phyloP scores from a whole-genome alignment of 208 protist genomes.

The Trypanosoma brucei region DNA sequence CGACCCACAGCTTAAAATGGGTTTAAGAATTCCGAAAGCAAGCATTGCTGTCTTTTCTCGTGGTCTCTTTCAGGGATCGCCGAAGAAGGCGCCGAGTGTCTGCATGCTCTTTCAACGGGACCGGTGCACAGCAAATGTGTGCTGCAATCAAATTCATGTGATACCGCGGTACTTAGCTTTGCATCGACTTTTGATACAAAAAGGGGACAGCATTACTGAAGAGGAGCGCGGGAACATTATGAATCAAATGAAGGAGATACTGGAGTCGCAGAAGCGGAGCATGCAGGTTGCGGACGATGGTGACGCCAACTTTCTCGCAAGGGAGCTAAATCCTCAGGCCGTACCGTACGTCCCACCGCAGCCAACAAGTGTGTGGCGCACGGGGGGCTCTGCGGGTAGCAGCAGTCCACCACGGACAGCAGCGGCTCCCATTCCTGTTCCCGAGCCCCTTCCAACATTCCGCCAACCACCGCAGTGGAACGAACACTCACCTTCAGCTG shows the following conservation, averaged over 20 bases:
- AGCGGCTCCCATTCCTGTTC: neutral
- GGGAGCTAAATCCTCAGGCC: conserved; percentile 26
- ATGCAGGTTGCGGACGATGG: conserved; percentile 3
- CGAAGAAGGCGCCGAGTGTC: conserved; percentile 68
- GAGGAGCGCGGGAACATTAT: conserved; percentile 17
- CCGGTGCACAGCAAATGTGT: conserved; percentile 70
- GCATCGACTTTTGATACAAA: conserved; percentile 12
- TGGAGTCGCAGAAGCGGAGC: conserved; percentile 22
- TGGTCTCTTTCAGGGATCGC: conserved; percentile 74
- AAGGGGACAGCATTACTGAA: conserved; percentile 2
- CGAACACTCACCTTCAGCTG: no score
- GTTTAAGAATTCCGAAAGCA: conserved; percentile 59
- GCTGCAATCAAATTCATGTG: conserved; percentile 89
- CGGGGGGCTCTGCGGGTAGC: neutral
- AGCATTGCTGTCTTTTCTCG: conserved; percentile 68
- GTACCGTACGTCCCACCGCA: conserved; percentile 21
- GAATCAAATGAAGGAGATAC: conserved; percentile 30
- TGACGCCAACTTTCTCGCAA: conserved; percentile 9
- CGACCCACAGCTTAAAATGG: conserved; percentile 68
- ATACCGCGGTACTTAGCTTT: conserved; percentile 44
- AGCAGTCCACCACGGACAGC: neutral
- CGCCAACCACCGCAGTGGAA: conserved; percentile 1
- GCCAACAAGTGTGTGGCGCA: conserved; percentile 17
- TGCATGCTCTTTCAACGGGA: conserved; percentile 82
- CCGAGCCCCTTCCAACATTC: neutral